Conservation (phyloP, 108 stramenopile genomes). For the Nitzschia putrida region DNA sequence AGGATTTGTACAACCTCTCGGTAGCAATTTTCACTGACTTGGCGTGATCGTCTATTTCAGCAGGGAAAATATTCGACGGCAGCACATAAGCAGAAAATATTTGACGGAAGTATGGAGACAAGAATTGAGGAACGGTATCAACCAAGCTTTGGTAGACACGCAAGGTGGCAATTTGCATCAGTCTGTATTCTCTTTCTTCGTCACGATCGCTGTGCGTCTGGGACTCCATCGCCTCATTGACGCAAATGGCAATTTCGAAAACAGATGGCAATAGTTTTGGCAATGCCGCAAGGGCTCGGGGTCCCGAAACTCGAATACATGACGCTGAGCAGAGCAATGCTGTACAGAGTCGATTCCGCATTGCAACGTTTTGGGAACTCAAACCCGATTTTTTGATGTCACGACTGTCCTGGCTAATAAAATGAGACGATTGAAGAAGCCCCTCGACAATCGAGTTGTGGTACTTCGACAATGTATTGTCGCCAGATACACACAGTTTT, state of each 20-base stretch:
- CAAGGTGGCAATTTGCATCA: constrained; percentile 62
- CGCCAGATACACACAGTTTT: constrained; percentile 13
- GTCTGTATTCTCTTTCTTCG: constrained; percentile 17
- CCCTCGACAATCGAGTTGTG: constrained; percentile 11
- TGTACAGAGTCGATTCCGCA: constrained; percentile 38
- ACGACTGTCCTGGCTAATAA: background rate
- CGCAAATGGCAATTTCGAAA: constrained; percentile 37
- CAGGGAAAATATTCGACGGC: constrained; percentile 47
- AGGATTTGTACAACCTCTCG: constrained; percentile 36
- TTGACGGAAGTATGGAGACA: constrained; percentile 62
- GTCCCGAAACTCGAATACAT: constrained; percentile 59
- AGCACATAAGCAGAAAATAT: constrained; percentile 56
- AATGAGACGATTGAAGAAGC: constrained; percentile 9
- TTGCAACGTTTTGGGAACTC: background rate
- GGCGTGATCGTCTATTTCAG: constrained; percentile 26
- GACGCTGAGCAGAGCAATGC: constrained; percentile 65
- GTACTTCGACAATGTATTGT: constrained; percentile 6
- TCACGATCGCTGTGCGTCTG: constrained; percentile 17
- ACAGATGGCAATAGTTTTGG: constrained; percentile 67
- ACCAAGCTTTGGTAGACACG: constrained; percentile 54
- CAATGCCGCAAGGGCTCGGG: constrained; percentile 58
- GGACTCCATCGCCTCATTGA: constrained; percentile 30
- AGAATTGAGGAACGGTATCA: constrained; percentile 75
- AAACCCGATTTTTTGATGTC: background rate
- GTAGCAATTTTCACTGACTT: constrained; percentile 28